Base-by-base conservation (phyloP, 1,139 yeast species). In the Entelexis sorbosivorans region DNA sequence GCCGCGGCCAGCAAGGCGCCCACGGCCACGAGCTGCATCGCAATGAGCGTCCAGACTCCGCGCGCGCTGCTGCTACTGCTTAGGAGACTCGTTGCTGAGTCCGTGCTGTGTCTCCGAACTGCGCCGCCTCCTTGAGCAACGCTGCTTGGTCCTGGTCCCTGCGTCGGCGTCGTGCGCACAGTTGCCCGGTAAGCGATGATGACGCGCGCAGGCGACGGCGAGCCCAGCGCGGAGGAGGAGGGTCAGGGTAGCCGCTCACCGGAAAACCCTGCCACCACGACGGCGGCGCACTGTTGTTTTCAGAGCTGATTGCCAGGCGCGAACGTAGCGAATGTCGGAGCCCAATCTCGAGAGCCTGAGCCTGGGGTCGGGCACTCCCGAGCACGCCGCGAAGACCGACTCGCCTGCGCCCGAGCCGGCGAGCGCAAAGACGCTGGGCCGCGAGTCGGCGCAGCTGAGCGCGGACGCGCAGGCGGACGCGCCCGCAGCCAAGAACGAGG, bases 291-390 rank as follows among this genome's bases (percentile, higher is more conserved):
- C 24, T 14, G 34, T 32, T 14, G 34, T 32, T 32, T 19, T 14
- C 28, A 20, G 40, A 22, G 24, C 24, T 22, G 24, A 22, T 22
- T 22, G 24, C 24, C 6, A 22, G 24, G 24, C 24, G 40, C 28
- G 14, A 14, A 17, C 36, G 8, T 20, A 24, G 29, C 44, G 11
- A 10, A 48, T 48, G 51, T 43, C 52, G 10, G 52, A 49, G 39
- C 44, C 49, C 5, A 52, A 53, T 33, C 38, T 53, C 28, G 35
- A 47, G 19, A 42, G 40, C 19, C 53, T 53, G 38, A 50, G 43
- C n/a, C 36, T 53, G 19, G 50, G 19, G 17, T 24, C 45, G 39
- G 11, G 16, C n/a, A 22, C 40, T 20, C 40, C 40, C 26, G 40
- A 36, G 38, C 26, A 22, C 22, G 20, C 38, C 3, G 43, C 47